Evolutionary conservation across 2,329 filamentous ascomycete species (phyloP).

Genomic region (Neofusicoccum kwambonambiense): DNA sequence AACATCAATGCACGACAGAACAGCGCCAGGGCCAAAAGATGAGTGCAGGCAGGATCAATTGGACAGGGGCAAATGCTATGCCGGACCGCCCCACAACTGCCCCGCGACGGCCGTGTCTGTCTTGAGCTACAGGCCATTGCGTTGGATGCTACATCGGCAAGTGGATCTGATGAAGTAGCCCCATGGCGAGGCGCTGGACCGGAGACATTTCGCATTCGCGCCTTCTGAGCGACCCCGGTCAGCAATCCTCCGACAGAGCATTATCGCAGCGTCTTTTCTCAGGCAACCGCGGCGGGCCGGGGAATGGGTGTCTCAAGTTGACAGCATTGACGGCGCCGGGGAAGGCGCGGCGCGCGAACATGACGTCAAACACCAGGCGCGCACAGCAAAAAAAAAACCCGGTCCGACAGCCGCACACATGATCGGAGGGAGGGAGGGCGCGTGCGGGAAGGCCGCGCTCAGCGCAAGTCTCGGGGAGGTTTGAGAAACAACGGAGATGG

Average conservation of each 20-base stretch:
- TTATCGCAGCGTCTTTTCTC: background rate
- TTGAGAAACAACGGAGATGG: background rate
- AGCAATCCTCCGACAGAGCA: background rate
- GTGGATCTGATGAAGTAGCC: background rate
- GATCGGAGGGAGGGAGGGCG: background rate
- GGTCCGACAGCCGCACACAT: background rate
- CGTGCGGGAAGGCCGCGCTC: background rate
- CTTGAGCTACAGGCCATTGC: background rate
- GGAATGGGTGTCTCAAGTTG: background rate
- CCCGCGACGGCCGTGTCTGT: background rate
- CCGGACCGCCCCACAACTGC: background rate
- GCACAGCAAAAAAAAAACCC: background rate
- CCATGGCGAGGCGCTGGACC: background rate
- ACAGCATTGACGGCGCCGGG: background rate
- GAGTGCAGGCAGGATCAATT: background rate
- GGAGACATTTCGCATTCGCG: conserved; percentile 6
- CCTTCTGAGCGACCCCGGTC: background rate
- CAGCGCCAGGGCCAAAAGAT: background rate
- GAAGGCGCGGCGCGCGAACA: background rate
- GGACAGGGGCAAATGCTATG: background rate
- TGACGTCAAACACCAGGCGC: background rate
- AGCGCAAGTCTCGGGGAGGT: background rate
- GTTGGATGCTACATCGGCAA: background rate
- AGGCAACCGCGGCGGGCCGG: background rate
- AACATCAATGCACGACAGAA: background rate